A percentile compares a stretch with the other conserved stretches of the same genome.
phyloP scores from a whole-genome alignment of 345 rosid genomes.

The Ceriops tagal region DNA sequence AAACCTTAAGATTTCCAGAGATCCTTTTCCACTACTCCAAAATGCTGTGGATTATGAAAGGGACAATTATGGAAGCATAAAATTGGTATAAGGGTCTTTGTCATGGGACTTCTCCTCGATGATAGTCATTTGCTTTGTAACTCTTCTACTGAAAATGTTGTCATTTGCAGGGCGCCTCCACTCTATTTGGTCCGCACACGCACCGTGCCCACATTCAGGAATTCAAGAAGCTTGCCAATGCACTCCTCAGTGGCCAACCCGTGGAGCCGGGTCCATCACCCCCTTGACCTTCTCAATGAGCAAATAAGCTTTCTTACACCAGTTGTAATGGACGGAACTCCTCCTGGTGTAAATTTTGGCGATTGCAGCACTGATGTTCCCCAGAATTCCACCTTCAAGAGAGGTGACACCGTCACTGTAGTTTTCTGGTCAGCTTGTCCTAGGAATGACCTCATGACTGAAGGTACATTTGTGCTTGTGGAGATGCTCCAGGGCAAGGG shows the following conservation, averaged over 20 bases:
- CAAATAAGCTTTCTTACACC: constrained; percentile 88
- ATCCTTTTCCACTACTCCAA: not conserved
- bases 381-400: constrained; percentile 64
- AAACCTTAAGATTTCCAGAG: not conserved
- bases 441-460: constrained; percentile 85
- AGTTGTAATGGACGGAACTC: constrained; percentile 78
- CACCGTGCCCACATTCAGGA: constrained; percentile 89
- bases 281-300: constrained; percentile 62
- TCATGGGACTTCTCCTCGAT: not conserved
- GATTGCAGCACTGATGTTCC: constrained; percentile 74
- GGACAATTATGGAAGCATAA: not conserved
- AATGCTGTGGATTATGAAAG: not conserved
- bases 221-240: constrained; percentile 70
- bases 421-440: constrained; percentile 97
- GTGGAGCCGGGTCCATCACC: constrained; percentile 68
- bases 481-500: constrained; percentile 67
- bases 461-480: constrained; percentile 87
- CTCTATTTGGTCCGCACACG: constrained; percentile 87
- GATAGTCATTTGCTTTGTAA: not conserved
- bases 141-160: not conserved
- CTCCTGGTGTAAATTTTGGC: constrained; percentile 66
- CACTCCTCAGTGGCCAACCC: constrained; percentile 49
- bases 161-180: constrained; percentile 78
- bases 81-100: not conserved
- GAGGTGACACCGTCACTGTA: constrained; percentile 62